Evolutionary conservation across 139 green algal genomes (phyloP).

Genomic region (Chloropicon primus): DNA sequence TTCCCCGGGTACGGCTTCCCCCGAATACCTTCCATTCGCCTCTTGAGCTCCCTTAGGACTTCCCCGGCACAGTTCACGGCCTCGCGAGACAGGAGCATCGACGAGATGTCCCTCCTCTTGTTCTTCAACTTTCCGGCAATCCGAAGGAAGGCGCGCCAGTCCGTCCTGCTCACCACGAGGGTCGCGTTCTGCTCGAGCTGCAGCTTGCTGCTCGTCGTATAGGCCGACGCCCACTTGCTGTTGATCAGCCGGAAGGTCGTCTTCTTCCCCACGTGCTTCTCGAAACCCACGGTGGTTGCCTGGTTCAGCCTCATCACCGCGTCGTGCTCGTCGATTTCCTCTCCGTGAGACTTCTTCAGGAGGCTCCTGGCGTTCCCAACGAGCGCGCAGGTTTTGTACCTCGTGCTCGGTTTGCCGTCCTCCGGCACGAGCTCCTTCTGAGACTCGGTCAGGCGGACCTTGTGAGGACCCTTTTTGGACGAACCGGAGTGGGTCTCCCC

Average conservation of each 20-base stretch:
- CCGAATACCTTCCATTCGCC: slow-evolving; percentile 4
- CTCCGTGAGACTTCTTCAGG: not conserved
- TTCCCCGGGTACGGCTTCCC: slow-evolving; percentile 12
- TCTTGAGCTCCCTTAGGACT: slow-evolving; percentile 7
- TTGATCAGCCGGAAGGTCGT: slow-evolving; percentile 8
- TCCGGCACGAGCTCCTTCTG: not conserved
- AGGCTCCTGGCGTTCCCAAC: slow-evolving; percentile 2
- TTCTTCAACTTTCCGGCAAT: not conserved
- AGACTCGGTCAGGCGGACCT: not conserved
- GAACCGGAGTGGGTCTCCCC: not conserved
- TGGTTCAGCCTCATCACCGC: slow-evolving; percentile 6
- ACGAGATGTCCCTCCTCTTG: not conserved
- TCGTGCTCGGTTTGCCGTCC: not conserved
- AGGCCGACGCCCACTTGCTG: slow-evolving; percentile 7
- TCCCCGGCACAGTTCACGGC: slow-evolving; percentile 1
- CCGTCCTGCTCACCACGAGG: not conserved
- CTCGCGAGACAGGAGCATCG: not conserved
- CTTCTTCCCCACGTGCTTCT: slow-evolving; percentile 9
- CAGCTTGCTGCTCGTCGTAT: slow-evolving; percentile 3
- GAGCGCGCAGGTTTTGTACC: not conserved
- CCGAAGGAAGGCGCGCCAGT: slow-evolving; percentile 3
- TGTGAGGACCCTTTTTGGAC: not conserved
- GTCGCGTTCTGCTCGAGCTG: slow-evolving; percentile 8
- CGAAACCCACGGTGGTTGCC: slow-evolving; percentile 2
- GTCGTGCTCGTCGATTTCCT: slow-evolving; percentile 8